Evolutionary conservation across 1,284 basidiomycete genomes (phyloP), one percentile per base, ranked within the genome.

Genomic region (Cryptococcus wingfieldii): DNA sequence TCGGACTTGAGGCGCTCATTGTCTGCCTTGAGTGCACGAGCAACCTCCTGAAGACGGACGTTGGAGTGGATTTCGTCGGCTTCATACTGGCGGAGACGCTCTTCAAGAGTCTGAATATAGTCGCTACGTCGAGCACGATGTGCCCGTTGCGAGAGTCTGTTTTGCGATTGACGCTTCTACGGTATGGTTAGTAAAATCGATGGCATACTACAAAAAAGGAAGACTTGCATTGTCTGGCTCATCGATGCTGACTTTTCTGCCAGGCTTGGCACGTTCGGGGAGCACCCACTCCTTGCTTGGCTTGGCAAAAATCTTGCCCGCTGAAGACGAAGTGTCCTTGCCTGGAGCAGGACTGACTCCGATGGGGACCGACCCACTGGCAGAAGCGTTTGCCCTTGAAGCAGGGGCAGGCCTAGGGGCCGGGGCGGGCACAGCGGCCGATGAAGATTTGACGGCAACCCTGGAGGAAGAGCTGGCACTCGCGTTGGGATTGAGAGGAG

Each of bases 41-140:
- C 89, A 53, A 91, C 84, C 56, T 83, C 86, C 73, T 93, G 90
- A 23, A 94, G 79, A 45, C 88, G 87, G 49, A 93, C 84, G 68
- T 89, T 92, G 51, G 89, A 86, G 73, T 92, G 88, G 47, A 92
- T 86, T 72, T 93, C 90, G 41, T 90, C 89, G 64, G 90, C 88
- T 73, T 94, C 90, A 67, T 91, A 93, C 41, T 84, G 84, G 61
- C 89, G 85, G 50, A 94, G 80, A 46, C 90, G 86, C 58, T 89
- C 88, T 77, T 94, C 90, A 37, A 94, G 83, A 52, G 92, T 90
- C n/a, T 86, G 84, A 43, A 94, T 85, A 69, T 93, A 91, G 25
- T 88, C 87, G 69, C 93, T 90, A 72, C 90, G 90, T 57, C 91
- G 84, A 67, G 93, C 91, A 39, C 91, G 83, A 75, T 94, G 93